Evolutionary conservation across 1,139 yeast genomes (phyloP), one percentile per base, ranked within the genome.

Genomic region (Schwanniomyces etchellsii): DNA sequence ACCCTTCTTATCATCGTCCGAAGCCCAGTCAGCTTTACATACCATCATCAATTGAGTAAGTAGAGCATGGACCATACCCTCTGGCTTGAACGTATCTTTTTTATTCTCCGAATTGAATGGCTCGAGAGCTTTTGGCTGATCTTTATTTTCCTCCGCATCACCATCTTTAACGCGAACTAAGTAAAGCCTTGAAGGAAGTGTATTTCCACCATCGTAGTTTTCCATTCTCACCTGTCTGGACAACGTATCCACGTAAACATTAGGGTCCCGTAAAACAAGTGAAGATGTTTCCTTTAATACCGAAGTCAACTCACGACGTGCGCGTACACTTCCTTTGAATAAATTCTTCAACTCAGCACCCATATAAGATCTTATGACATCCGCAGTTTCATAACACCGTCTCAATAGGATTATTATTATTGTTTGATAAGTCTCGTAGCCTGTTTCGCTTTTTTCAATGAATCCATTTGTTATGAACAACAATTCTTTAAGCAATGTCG

Each of bases 311-410:
- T 81, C 88, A 6, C 70, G 55, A 14, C 48, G 49, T 14, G 42
- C 41, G 21, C 52, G 45, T 6, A 43, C 29, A 11, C 45, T 28
- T 14, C 39, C 54, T 1, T 56, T 51, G 28, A 68, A 65, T 17
- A 57, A 49, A 20, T 58, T 59, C 5, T 60, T 46, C 11, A 81
- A 43, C 33, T 77, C 80, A 35, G 70, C 52, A 14, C 56, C 48
- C 50, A 85, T 73, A 27, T 72, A 57, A 13, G 59, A 58, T 16
- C 64, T 59, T 12, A 86, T 57, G 11, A 74, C 57, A 0, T 65
- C 68, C 0, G 59, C 55, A 1, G 77, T 70, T 49, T 89, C 97
- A 47, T 79, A 77, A 35, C 88, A 76, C 32, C 83, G 67, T 46
- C 96, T 70, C 4, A 81, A 54, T 17, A 86, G 59, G 15, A 76